Evolutionary conservation across 495 filamentous ascomycete species (phyloP).

Genomic region (Trypethelium eluteriae): DNA sequence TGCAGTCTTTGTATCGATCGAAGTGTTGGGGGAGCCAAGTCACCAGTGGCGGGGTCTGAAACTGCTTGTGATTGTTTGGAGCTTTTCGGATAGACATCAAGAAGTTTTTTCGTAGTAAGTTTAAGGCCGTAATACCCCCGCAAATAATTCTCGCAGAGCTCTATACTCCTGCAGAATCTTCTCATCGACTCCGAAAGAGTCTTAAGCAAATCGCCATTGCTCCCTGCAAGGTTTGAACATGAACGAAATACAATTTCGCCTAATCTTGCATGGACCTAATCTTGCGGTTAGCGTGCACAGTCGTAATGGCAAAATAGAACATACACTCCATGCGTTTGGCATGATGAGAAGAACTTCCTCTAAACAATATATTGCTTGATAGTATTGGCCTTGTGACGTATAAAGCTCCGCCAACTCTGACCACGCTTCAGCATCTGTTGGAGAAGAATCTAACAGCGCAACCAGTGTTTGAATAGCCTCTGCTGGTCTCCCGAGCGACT

Average conservation of each 20-base stretch:
- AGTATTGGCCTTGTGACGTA: conserved; percentile 61
- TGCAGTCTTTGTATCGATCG: conserved; percentile 60
- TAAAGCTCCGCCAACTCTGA: conserved; percentile 85
- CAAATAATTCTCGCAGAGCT: conserved; percentile 87
- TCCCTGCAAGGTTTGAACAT: conserved; percentile 41
- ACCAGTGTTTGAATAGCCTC: conserved; percentile 70
- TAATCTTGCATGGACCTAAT: conserved; percentile 75
- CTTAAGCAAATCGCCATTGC: conserved; percentile 39
- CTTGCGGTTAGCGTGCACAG: neutral
- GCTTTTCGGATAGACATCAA: conserved; percentile 22
- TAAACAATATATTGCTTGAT: conserved; percentile 78
- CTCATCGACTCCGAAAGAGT: conserved; percentile 63
- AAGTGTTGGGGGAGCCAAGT: conserved; percentile 33
- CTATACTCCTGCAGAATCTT: conserved; percentile 80
- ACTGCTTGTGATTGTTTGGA: conserved; percentile 24
- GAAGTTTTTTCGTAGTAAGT: conserved; percentile 37
- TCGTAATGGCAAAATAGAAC: conserved; percentile 25
- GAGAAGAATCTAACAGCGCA: conserved; percentile 68
- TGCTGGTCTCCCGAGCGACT: conserved; percentile 55
- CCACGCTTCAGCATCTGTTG: conserved; percentile 92
- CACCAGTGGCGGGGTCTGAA: conserved; percentile 30
- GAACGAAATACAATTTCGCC: conserved; percentile 75
- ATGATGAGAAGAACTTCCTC: conserved; percentile 83
- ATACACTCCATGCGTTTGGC: conserved; percentile 93
- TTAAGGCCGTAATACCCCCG: conserved; percentile 88